Evolutionary conservation across 2,329 filamentous ascomycete species (phyloP).

Genomic region (Lachnellula arida): DNA sequence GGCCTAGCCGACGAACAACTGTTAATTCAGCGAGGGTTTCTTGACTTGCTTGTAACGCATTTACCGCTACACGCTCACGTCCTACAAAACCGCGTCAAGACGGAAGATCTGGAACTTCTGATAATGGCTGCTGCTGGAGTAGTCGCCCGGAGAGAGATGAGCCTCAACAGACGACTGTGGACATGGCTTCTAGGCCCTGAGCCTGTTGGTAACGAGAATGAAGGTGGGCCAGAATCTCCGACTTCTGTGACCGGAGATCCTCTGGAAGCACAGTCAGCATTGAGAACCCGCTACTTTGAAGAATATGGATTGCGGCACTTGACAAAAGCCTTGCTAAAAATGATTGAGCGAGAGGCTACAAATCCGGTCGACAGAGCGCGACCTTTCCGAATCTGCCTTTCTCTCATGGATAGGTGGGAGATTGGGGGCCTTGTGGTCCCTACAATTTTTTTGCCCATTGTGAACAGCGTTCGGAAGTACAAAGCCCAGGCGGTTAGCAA

Average conservation of each 20-base stretch:
- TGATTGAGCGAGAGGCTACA: slow-evolving; percentile 57
- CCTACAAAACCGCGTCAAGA: slow-evolving; percentile 68
- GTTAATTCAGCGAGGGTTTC: slow-evolving; percentile 87
- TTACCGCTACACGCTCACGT: slow-evolving; percentile 80
- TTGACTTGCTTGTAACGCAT: slow-evolving; percentile 88
- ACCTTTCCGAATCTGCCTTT: slow-evolving; percentile 87
- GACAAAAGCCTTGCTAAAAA: slow-evolving; percentile 66
- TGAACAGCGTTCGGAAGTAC: slow-evolving; percentile 75
- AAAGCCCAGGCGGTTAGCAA: slow-evolving; percentile 60
- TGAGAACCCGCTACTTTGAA: slow-evolving; percentile 77
- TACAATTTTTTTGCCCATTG: slow-evolving; percentile 79
- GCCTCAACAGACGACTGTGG: slow-evolving; percentile 91
- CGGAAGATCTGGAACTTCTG: slow-evolving; percentile 73
- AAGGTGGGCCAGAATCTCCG: slow-evolving; percentile 44
- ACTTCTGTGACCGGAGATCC: slow-evolving; percentile 25
- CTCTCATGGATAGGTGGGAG: slow-evolving; percentile 97
- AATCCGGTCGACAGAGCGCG: slow-evolving; percentile 66
- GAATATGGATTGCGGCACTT: slow-evolving; percentile 71
- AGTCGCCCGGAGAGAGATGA: slow-evolving; percentile 90
- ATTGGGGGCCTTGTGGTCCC: slow-evolving; percentile 87
- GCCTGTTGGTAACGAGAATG: slow-evolving; percentile 43
- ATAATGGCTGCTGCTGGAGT: slow-evolving; percentile 81
- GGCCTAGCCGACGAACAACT: slow-evolving; percentile 84
- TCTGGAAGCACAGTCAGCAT: slow-evolving; percentile 33
- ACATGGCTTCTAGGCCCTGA: slow-evolving; percentile 89